These are phyloP conservation scores for Trichothecium sympodiale DNA, from an alignment of 2,329 filamentous ascomycete species.

Conservation along the genomic window DNA sequence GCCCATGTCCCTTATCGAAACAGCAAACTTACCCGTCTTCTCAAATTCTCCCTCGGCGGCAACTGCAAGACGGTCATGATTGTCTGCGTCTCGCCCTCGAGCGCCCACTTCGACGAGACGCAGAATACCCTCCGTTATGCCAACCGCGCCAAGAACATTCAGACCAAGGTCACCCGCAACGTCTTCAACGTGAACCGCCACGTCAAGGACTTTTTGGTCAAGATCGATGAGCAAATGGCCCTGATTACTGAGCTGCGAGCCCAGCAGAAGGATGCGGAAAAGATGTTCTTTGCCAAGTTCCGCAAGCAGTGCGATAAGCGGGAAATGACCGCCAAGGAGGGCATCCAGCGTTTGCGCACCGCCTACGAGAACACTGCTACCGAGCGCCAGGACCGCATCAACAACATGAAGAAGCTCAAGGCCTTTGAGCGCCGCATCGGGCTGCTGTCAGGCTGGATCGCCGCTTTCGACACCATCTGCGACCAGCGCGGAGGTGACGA, in stretches of 20 bases:
- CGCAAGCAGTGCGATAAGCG: slow-evolving; percentile 83
- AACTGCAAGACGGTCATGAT: slow-evolving; percentile 99
- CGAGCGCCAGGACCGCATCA: slow-evolving; percentile 70
- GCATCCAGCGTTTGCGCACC: slow-evolving; percentile 63
- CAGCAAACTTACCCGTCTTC: slow-evolving; percentile 86
- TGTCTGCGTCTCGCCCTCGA: slow-evolving; percentile 93
- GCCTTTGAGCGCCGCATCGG: slow-evolving; percentile 76
- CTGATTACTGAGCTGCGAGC: slow-evolving; percentile 91
- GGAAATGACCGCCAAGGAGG: slow-evolving; percentile 64
- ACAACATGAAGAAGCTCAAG: slow-evolving; percentile 70
- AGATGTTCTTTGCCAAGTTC: slow-evolving; percentile 75
- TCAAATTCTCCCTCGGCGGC: slow-evolving; percentile 94
- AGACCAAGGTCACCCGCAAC: slow-evolving; percentile 98
- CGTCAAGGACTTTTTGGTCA: slow-evolving; percentile 97
- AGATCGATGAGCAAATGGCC: slow-evolving; percentile 98
- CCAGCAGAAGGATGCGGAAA: slow-evolving; percentile 83
- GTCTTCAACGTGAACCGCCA: slow-evolving; percentile 98
- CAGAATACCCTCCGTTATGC: slow-evolving; percentile 97
- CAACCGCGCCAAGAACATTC: slow-evolving; percentile 97
- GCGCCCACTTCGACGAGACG: slow-evolving; percentile 93
- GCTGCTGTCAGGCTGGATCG: slow-evolving; percentile 84
- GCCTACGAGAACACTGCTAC: slow-evolving; percentile 72
- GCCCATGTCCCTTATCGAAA: slow-evolving; percentile 97
- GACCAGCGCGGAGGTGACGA: slow-evolving; percentile 50
- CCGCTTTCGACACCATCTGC: slow-evolving; percentile 76